Conservation (phyloP, 2,329 filamentous ascomycete species). For the Scleromitrula shiraiana region DNA sequence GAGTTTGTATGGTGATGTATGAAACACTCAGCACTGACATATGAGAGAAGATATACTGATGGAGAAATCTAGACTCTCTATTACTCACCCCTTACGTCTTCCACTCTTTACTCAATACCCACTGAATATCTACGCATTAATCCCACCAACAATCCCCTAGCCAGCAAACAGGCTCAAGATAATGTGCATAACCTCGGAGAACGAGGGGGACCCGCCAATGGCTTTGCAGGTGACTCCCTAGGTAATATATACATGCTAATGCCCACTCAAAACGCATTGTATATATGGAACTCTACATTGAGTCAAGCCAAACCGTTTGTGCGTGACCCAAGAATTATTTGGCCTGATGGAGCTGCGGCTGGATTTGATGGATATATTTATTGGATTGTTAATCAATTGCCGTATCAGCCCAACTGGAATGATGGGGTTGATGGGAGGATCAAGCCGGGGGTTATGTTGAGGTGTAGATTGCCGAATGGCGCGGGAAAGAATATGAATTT, state of each 20-base stretch:
- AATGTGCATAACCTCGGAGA: constrained; percentile 39
- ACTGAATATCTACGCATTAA: constrained; percentile 32
- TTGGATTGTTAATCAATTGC: constrained; percentile 42
- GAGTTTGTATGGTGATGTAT: constrained; percentile 25
- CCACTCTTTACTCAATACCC: constrained; percentile 30
- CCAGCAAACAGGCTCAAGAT: constrained; percentile 35
- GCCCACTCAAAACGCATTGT: constrained; percentile 38
- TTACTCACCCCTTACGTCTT: constrained; percentile 35
- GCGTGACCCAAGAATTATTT: constrained; percentile 36
- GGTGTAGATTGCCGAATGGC: constrained; percentile 34
- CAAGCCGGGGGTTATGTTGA: constrained; percentile 38
- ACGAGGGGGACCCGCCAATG: constrained; percentile 38
- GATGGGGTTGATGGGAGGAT: constrained; percentile 35
- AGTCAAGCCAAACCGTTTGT: constrained; percentile 33
- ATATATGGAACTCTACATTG: constrained; percentile 34
- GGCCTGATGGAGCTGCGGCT: constrained; percentile 36
- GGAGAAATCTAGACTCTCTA: constrained; percentile 30
- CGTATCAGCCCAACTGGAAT: constrained; percentile 41
- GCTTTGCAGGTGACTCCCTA: constrained; percentile 36
- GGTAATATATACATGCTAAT: constrained; percentile 40
- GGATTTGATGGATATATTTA: constrained; percentile 40
- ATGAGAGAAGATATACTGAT: not conserved
- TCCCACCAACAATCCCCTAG: constrained; percentile 27
- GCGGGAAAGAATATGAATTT: constrained; percentile 24
- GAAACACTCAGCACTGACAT: not conserved